These are phyloP conservation scores for Chaetomiaceae sp. DNA, from an alignment of 2,329 filamentous ascomycete species.

Conservation along the genomic window DNA sequence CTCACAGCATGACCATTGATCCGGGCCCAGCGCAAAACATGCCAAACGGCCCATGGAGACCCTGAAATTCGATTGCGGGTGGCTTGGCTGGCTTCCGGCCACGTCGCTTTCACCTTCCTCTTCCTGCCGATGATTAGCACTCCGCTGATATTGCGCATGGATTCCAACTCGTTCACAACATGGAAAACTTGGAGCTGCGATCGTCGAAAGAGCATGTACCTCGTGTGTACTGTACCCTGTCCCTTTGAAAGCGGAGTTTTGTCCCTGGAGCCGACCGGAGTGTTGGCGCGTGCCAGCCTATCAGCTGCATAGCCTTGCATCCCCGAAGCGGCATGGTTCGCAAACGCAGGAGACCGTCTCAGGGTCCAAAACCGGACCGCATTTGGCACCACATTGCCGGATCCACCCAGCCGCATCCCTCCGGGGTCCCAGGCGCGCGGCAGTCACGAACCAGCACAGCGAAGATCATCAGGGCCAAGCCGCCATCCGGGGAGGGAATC, in stretches of 20 bases:
- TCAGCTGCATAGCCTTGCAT: not conserved
- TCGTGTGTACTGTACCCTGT: too few relatives aligned
- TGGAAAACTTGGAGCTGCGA: too few relatives aligned
- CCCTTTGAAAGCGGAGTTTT: too few relatives aligned
- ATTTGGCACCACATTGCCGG: not conserved
- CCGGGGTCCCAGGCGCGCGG: too few relatives aligned
- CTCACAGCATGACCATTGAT: slow-evolving; percentile 9
- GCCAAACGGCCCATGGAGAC: slow-evolving; percentile 10
- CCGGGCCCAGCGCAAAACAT: slow-evolving; percentile 6
- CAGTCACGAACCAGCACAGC: not conserved
- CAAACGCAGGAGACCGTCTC: not conserved
- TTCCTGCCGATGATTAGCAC: not conserved
- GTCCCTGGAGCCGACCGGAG: not conserved
- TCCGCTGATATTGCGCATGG: not conserved
- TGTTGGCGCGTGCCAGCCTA: not conserved
- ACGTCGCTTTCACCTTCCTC: not conserved
- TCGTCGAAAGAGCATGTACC: too few relatives aligned
- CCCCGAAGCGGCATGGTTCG: not conserved
- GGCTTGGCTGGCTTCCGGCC: not conserved
- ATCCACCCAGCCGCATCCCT: not conserved
- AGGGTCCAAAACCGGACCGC: not conserved
- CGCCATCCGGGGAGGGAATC: too few relatives aligned
- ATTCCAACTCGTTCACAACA: too few relatives aligned
- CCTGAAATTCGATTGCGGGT: slow-evolving; percentile 6
- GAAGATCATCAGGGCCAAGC: too few relatives aligned